Conservation (phyloP, 495 filamentous ascomycete genomes). For the Penicillium parvum region DNA sequence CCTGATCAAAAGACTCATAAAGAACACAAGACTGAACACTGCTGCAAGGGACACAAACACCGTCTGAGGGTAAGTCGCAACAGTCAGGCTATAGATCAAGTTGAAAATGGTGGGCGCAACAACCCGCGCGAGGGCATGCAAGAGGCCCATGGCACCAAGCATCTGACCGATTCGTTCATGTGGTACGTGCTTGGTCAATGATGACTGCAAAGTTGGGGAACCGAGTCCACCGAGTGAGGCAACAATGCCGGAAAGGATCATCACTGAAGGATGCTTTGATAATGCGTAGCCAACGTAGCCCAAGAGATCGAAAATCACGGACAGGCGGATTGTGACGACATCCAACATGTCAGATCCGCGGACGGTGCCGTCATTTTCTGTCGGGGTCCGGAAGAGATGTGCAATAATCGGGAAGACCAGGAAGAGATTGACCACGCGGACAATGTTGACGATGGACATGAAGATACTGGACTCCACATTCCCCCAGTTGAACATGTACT, state of each 20-base stretch:
- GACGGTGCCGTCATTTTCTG: constrained; percentile 40
- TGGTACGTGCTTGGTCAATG: constrained; percentile 87
- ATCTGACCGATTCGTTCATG: constrained; percentile 74
- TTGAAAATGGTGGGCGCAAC: constrained; percentile 78
- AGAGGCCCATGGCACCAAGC: constrained; percentile 77
- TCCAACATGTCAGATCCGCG: constrained; percentile 77
- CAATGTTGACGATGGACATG: constrained; percentile 68
- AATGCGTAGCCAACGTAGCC: constrained; percentile 73
- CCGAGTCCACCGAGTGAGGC: constrained; percentile 80
- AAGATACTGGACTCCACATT: constrained; percentile 73
- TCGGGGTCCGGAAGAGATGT: constrained; percentile 57
- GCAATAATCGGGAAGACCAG: constrained; percentile 68
- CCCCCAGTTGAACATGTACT: constrained; percentile 75
- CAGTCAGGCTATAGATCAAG: constrained; percentile 76
- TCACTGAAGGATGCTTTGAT: constrained; percentile 48
- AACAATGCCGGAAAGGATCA: constrained; percentile 63
- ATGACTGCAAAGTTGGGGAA: constrained; percentile 73
- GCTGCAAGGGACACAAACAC: constrained; percentile 71
- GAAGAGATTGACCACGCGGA: constrained; percentile 70
- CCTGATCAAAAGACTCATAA: constrained; percentile 62
- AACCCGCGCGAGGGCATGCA: constrained; percentile 79
- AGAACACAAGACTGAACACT: constrained; percentile 62
- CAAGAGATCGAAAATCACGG: constrained; percentile 70
- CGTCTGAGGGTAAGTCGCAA: constrained; percentile 69
- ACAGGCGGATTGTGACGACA: constrained; percentile 66